These are phyloP conservation scores for Trametes villosa DNA, from an alignment of 768 basidiomycete species.

Conservation along the genomic window DNA sequence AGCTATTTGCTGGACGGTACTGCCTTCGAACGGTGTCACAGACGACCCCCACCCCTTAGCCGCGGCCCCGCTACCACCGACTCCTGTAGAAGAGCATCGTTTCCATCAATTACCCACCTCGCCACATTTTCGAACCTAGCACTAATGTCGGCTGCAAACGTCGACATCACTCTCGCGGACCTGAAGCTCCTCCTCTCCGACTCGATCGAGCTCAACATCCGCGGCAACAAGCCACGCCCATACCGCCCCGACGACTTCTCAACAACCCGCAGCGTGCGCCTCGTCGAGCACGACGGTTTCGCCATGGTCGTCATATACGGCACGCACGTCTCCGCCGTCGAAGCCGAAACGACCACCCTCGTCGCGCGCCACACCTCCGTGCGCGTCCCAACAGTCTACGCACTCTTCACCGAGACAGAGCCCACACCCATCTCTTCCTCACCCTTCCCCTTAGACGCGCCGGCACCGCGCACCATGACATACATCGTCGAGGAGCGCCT, in stretches of 20 bases:
- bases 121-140: background rate
- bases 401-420: background rate
- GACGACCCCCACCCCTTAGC: too few species aligned
- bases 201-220: background rate
- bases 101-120: too few species aligned
- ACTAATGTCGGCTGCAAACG: background rate
- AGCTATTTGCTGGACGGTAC: too few species aligned
- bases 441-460: too few species aligned
- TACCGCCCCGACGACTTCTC: background rate
- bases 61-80: too few species aligned
- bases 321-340: background rate
- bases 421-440: background rate
- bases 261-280: background rate
- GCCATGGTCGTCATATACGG: background rate
- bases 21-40: too few species aligned
- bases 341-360: background rate
- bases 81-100: too few species aligned
- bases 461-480: background rate
- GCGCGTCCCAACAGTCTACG: background rate
- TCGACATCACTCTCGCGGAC: background rate
- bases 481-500: conserved; percentile 5
- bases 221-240: background rate
- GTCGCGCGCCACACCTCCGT: background rate
- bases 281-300: background rate
- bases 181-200: background rate